Percentiles rank a stretch among this genome's conserved stretches.
Evolutionary conservation across 305 asterid genomes (phyloP).

Genomic region (Stenogyne calaminthoides): DNA sequence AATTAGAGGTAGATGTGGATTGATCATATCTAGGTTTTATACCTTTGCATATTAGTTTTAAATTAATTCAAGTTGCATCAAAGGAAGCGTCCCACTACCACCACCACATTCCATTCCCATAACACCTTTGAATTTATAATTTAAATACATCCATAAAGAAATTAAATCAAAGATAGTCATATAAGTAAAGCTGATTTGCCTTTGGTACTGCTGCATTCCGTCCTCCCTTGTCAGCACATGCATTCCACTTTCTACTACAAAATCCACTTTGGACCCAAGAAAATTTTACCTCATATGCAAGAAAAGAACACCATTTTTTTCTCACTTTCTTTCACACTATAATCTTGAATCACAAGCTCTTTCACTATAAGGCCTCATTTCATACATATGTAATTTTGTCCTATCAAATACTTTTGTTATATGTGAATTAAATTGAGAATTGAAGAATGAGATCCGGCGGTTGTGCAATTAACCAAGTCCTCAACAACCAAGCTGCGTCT

Average conservation of each 20-base stretch:
- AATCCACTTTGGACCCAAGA: constrained; percentile 57
- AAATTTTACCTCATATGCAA: constrained; percentile 59
- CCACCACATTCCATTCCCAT: constrained; percentile 30
- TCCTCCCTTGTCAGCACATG: constrained; percentile 72
- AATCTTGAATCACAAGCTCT: background rate
- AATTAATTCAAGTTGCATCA: constrained; percentile 37
- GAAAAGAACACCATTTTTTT: constrained; percentile 48
- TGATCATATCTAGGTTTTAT: constrained; percentile 23
- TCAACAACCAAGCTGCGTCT: constrained; percentile 56
- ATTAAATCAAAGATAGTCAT: too few relatives aligned
- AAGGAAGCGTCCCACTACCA: constrained; percentile 46
- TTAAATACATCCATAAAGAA: background rate
- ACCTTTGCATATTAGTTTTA: constrained; percentile 23
- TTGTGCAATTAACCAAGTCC: constrained; percentile 64
- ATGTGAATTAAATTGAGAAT: too few relatives aligned
- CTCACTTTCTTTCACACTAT: background rate
- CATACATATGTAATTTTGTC: too few relatives aligned
- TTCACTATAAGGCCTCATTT: background rate
- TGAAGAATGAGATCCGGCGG: constrained; percentile 62
- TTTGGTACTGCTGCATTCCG: constrained; percentile 62
- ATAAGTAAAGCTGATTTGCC: constrained; percentile 75
- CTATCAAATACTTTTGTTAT: too few relatives aligned
- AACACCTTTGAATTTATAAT: constrained; percentile 21
- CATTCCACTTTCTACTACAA: constrained; percentile 70
- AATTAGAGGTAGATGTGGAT: constrained; percentile 32